A percentile compares a stretch with the other conserved stretches of the same genome.
Evolutionary conservation across 2,329 filamentous ascomycete genomes (phyloP).

Genomic region (Venturia nashicola): DNA sequence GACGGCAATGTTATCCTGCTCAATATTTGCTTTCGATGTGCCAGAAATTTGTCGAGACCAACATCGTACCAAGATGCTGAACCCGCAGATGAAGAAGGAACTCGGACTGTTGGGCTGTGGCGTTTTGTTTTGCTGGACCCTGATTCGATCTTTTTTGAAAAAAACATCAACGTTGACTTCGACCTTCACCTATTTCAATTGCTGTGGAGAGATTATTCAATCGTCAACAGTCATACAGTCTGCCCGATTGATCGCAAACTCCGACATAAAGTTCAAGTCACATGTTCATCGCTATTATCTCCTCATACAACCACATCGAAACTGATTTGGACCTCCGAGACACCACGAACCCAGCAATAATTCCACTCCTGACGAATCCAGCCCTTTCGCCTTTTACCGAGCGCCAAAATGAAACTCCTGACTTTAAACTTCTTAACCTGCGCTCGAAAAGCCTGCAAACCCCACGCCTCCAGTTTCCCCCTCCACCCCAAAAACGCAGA

Average conservation of each 20-base stretch:
- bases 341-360: background rate
- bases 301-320: background rate
- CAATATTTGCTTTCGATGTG: too few relatives aligned
- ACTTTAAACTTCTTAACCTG: slow-evolving; percentile 96
- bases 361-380: background rate
- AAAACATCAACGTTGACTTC: background rate
- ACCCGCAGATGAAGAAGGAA: too few relatives aligned
- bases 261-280: too few relatives aligned
- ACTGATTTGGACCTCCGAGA: background rate
- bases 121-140: background rate
- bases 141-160: background rate
- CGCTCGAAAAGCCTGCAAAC: slow-evolving; percentile 90
- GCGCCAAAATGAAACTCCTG: slow-evolving; percentile 67
- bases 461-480: slow-evolving; percentile 66
- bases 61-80: too few relatives aligned
- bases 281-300: background rate
- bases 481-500: slow-evolving; percentile 88
- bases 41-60: too few relatives aligned
- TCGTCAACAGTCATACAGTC: too few relatives aligned
- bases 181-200: too few relatives aligned
- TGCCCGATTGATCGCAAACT: too few relatives aligned
- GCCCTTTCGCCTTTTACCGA: background rate
- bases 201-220: too few relatives aligned
- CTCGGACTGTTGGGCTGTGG: too few relatives aligned
- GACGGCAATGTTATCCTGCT: too few relatives aligned